phyloP scores from a whole-genome alignment of 2,329 filamentous ascomycete species.

The Aspergillus tubingensis region DNA sequence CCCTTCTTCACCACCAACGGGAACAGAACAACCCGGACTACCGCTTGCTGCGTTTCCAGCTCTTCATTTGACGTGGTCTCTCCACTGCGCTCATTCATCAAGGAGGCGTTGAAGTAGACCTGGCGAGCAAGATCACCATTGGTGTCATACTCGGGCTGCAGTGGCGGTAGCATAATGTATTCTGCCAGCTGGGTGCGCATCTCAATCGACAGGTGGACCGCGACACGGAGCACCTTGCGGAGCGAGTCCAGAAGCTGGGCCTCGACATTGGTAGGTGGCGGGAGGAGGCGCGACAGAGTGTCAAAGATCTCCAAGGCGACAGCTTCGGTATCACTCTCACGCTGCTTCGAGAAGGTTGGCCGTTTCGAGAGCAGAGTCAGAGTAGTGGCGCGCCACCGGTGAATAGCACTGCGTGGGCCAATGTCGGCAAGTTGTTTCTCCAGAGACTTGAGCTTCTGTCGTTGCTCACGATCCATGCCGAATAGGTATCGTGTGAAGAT shows the following conservation, averaged over 20 bases:
- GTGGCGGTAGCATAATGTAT: conserved; percentile 96
- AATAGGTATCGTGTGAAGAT: conserved; percentile 98
- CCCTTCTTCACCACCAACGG: conserved; percentile 96
- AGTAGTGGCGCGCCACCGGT: conserved; percentile 95
- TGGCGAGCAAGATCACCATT: conserved; percentile 87
- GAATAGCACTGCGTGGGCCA: conserved; percentile 83
- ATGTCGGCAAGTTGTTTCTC: conserved; percentile 91
- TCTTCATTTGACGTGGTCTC: conserved; percentile 73
- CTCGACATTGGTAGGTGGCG: conserved; percentile 80
- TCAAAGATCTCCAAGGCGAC: conserved; percentile 90
- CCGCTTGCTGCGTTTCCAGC: conserved; percentile 71
- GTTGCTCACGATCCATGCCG: conserved; percentile 96
- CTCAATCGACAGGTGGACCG: conserved; percentile 87
- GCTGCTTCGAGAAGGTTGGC: conserved; percentile 76
- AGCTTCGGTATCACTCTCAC: conserved; percentile 87
- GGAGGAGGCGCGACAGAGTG: conserved; percentile 79
- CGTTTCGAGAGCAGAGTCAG: conserved; percentile 83
- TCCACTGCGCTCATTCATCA: conserved; percentile 91
- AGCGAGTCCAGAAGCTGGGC: conserved; percentile 80
- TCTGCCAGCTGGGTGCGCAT: conserved; percentile 97
- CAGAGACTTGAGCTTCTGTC: conserved; percentile 93
- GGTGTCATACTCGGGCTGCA: conserved; percentile 91
- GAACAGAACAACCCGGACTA: conserved; percentile 91
- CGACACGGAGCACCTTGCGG: conserved; percentile 81
- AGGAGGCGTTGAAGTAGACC: conserved; percentile 84